Conservation (phyloP, 192 early-diverging fungal species). For the Kappamyces sp. region DNA sequence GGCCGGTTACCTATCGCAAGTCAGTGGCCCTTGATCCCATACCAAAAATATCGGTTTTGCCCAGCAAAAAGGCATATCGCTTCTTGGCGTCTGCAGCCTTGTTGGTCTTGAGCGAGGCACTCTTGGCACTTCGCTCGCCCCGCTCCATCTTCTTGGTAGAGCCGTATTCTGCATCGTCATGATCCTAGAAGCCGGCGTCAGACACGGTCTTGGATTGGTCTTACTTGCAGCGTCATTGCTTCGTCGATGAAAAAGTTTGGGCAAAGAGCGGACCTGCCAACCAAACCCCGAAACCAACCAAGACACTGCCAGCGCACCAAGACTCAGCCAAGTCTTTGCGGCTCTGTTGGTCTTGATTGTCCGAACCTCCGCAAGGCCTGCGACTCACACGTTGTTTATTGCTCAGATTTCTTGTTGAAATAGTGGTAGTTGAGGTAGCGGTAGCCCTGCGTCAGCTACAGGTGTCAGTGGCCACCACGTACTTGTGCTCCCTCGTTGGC, state of each 20-base stretch:
- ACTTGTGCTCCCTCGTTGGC: constrained; percentile 76
- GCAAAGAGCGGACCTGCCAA: too few species aligned
- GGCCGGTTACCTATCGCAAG: constrained; percentile 6
- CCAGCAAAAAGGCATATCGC: constrained; percentile 65
- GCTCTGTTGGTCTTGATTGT: too few species aligned
- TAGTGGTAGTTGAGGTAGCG: constrained; percentile 74
- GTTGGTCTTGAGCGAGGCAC: neutral
- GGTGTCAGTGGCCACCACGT: too few species aligned
- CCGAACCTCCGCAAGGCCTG: too few species aligned
- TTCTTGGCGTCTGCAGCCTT: constrained; percentile 54
- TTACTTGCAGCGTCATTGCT: neutral
- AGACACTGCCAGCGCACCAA: too few species aligned
- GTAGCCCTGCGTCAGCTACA: constrained; percentile 72
- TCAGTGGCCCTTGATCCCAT: neutral
- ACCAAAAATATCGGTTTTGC: constrained; percentile 67
- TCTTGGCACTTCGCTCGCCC: neutral
- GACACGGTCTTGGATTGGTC: neutral
- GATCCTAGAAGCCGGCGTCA: neutral
- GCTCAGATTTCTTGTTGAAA: too few species aligned
- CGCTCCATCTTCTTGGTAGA: too few species aligned
- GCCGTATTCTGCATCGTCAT: neutral
- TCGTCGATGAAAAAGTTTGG: neutral
- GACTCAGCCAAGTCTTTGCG: too few species aligned
- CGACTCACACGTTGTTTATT: too few species aligned
- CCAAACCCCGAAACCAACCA: too few species aligned